Evolutionary conservation across 1,139 yeast genomes (phyloP), one percentile per base, ranked within the genome.

Genomic region (Debaryomycetaceae sp.): DNA sequence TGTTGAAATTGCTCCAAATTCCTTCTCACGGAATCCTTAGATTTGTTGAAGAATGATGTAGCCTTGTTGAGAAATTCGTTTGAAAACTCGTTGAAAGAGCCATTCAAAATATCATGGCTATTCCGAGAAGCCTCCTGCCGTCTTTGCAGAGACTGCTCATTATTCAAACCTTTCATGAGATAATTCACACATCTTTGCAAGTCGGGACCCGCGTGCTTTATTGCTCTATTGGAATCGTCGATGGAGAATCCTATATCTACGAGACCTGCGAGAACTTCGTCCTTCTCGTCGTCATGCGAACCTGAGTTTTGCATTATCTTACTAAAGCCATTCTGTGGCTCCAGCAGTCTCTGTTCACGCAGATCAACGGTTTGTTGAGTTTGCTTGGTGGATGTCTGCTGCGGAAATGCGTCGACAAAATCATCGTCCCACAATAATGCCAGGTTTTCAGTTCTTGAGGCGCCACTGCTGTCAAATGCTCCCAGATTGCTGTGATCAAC

Each of bases 221-320:
- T 70, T 0, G 96, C 95, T 6, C 69, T 67, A 37, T 72, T 76
- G 4, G 95, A 81, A 42, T 75, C 80, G 2, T 80, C 84, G 1
- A 77, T 66, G 1, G 84, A 66, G 55, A 88, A 88, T 1, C 96
- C 96, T 78, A 88, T 87, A 49, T 88, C 95, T 1, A 87, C 65
- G 43, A 88, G 68, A 53, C 83, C 87, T 0, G 93, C 93, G 24
- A 87, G 61, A 2, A 81, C 71, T 22, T 70, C 72, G 55, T 85
- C 95, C 38, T 54, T 52, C 14, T 47, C 44, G 14, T 46, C 47
- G 37, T 27, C 31, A 8, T 27, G 31, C 8, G 4, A 7, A 8
- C 11, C 31, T 27, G n/a, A n/a, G 37, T 7, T 34, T 3, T 13
- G 9, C 2, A 27, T 8, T 8, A 7, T 11, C 31, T 7, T 5